Conservation (phyloP, 2,329 filamentous ascomycete species). For the Penicillium sp. region DNA sequence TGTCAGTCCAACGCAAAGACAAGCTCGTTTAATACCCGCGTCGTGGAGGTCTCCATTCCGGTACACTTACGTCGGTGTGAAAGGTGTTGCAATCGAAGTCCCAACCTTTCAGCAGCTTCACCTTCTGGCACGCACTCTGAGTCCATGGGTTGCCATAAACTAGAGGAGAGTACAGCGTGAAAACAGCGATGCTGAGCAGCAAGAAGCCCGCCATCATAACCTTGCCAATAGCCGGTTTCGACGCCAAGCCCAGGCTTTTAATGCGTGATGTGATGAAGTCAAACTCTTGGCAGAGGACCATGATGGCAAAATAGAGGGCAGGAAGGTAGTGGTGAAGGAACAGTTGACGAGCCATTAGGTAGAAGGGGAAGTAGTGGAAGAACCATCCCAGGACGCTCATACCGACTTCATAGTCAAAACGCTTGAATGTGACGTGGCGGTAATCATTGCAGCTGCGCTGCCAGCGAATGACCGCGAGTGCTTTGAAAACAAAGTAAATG, state of each 20-base stretch:
- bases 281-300: conserved; percentile 80
- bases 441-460: conserved; percentile 91
- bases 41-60: conserved; percentile 26
- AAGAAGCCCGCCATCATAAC: conserved; percentile 69
- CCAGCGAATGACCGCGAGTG: conserved; percentile 80
- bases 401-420: conserved; percentile 95
- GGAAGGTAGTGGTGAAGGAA: conserved; percentile 99
- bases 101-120: conserved; percentile 85
- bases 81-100: conserved; percentile 99
- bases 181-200: conserved; percentile 65
- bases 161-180: conserved; percentile 79
- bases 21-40: conserved; percentile 21
- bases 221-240: conserved; percentile 68
- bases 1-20: conserved; percentile 22
- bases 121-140: conserved; percentile 72
- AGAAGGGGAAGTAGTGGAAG: conserved; percentile 98
- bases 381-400: conserved; percentile 88
- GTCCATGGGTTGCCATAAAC: conserved; percentile 95
- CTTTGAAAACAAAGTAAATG: conserved; percentile 79
- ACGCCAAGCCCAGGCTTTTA: conserved; percentile 58
- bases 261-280: conserved; percentile 78
- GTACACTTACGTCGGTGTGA: conserved; percentile 68
- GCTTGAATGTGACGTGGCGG: conserved; percentile 73
- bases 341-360: conserved; percentile 93
- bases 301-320: conserved; percentile 88